Evolutionary conservation across 2,329 filamentous ascomycete species (phyloP), one percentile per base, ranked within the genome.

Genomic region (Neofusicoccum cordaticola): DNA sequence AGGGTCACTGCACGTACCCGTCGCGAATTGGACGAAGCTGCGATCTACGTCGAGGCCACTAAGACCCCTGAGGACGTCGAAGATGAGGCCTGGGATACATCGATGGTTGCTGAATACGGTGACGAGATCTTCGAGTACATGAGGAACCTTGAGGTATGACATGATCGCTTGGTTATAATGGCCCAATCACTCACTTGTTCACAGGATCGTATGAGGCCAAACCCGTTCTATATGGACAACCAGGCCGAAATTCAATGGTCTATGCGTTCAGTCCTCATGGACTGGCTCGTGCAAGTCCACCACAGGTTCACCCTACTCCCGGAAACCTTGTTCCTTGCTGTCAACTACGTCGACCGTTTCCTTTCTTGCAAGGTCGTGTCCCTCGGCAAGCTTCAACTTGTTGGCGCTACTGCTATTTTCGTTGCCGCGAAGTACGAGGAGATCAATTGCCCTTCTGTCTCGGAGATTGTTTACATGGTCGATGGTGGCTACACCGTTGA

Each of bases 181-280:
- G 2, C 19, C 17, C 5, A n/a, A 53, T 31, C 11, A 37, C 45
- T 62, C 3, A 62, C 22, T 7, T 41, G 4, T 41, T 39, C 35
- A 19, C 65, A 74, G 92, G 91, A 86, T 84, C 75, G 88, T 70
- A 90, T 97, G 87, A 83, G 93, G 45, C 95, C 95, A 1, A 93
- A 95, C 72, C 84, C 92, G 3, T 87, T 95, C 75, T 99, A 99
- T 83, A 99, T 99, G 94, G 92, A 97, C 67, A 88, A 90, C 69
- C 95, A 99, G 77, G 89, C 90, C n/a, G 94, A 98, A 78, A 96
- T 99, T 65, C 92, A 97, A 75, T 99, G 95, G 95, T 97, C 93
- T 2, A 99, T 98, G 95, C 92, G 95, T 52, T 90, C 93, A 5
- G 92, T 98, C 22, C 84, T 99, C 63, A 96, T 99, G 88, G 95